phyloP scores from a whole-genome alignment of 2,329 filamentous ascomycete species.

The Gyromitra esculenta region DNA sequence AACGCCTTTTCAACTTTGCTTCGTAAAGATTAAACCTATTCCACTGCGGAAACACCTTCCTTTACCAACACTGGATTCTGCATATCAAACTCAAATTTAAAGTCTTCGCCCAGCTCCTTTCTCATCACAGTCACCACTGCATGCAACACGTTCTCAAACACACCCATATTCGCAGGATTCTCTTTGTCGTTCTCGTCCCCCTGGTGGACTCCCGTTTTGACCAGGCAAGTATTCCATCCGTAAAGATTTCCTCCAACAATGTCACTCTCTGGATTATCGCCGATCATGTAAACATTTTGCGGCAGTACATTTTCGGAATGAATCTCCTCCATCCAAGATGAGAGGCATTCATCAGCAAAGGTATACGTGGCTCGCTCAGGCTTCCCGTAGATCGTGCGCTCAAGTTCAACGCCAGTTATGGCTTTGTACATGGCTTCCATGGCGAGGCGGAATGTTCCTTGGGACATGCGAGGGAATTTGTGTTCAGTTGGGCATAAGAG shows the following conservation, averaged over 20 bases:
- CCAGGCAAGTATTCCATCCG: constrained; percentile 82
- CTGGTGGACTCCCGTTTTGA: constrained; percentile 81
- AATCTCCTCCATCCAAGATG: constrained; percentile 78
- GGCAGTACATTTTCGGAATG: constrained; percentile 76
- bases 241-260: constrained; percentile 83
- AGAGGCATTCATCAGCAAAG: constrained; percentile 78
- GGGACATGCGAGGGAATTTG: constrained; percentile 74
- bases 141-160: constrained; percentile 77
- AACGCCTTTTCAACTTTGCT: constrained; percentile 9
- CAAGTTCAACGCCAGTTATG: constrained; percentile 74
- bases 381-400: constrained; percentile 81
- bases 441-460: constrained; percentile 78
- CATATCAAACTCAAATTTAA: constrained; percentile 75
- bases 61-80: constrained; percentile 22
- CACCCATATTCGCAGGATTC: constrained; percentile 80
- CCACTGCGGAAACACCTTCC: constrained; percentile 24
- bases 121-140: constrained; percentile 73
- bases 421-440: constrained; percentile 79
- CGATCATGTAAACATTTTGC: constrained; percentile 78
- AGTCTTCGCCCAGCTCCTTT: constrained; percentile 77
- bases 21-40: constrained; percentile 16
- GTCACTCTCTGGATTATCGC: constrained; percentile 78
- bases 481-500: constrained; percentile 73
- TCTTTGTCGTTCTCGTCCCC: constrained; percentile 78
- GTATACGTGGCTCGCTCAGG: constrained; percentile 79